These are phyloP conservation scores for Lentithecium fluviatile DNA, from an alignment of 495 filamentous ascomycete genomes.

Conservation along the genomic window DNA sequence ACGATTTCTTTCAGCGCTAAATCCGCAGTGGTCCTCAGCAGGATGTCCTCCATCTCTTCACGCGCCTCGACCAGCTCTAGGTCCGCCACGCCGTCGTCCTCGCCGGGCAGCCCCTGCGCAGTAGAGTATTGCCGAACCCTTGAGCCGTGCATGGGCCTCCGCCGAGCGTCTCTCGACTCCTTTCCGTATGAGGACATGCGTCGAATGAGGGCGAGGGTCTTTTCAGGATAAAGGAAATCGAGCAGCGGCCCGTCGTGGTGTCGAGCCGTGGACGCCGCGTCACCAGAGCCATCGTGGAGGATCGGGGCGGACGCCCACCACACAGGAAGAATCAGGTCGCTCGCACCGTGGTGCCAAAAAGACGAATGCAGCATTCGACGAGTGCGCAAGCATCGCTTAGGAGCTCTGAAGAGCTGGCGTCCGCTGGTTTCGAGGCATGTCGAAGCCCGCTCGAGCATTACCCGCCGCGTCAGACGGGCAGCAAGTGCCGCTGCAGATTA, in stretches of 20 bases:
- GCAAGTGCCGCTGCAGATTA: conserved; percentile 21
- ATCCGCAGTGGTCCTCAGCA: conserved; percentile 10
- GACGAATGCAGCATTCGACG: conserved; percentile 34
- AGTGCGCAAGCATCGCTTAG: conserved; percentile 26
- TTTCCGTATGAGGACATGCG: conserved; percentile 16
- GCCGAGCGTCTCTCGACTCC: conserved; percentile 8
- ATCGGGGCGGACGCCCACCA: conserved; percentile 23
- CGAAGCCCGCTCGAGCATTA: conserved; percentile 37
- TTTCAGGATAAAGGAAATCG: conserved; percentile 34
- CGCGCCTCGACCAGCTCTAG: neutral
- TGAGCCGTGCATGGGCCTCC: neutral
- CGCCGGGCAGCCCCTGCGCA: neutral
- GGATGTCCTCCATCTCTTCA: conserved; percentile 15
- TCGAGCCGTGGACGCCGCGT: neutral
- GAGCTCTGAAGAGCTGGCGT: conserved; percentile 30
- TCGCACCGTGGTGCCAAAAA: conserved; percentile 36
- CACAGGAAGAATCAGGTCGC: conserved; percentile 25
- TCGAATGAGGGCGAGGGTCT: conserved; percentile 32
- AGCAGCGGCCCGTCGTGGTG: conserved; percentile 12
- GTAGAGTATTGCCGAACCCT: conserved; percentile 26
- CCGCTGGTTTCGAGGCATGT: conserved; percentile 37
- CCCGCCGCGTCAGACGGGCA: conserved; percentile 10
- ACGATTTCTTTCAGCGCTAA: conserved; percentile 18
- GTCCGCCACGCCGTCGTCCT: neutral
- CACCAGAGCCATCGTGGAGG: neutral